Conservation (phyloP, 2,329 filamentous ascomycete genomes). For the Scortechinia acanthostroma region DNA sequence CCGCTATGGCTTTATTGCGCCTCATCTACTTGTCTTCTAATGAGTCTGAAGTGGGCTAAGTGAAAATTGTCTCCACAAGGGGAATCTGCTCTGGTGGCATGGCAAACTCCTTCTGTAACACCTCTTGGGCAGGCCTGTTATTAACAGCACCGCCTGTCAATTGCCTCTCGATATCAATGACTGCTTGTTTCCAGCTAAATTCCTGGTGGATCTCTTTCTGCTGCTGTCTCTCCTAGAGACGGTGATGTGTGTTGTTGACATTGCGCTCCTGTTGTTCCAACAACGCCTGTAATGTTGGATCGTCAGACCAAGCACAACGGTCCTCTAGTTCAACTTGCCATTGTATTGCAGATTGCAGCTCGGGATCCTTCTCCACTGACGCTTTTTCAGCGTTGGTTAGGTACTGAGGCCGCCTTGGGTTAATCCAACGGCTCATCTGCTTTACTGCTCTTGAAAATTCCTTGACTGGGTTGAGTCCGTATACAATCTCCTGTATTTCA, state of each 20-base stretch:
- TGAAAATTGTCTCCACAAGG: slow-evolving; percentile 13
- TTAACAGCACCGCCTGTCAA: slow-evolving; percentile 5
- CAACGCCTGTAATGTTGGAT: no score
- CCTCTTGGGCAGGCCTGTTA: slow-evolving; percentile 5
- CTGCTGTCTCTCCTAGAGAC: slow-evolving; percentile 6
- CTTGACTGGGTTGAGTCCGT: slow-evolving; percentile 9
- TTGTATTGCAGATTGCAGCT: slow-evolving; percentile 8
- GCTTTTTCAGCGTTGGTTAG: slow-evolving; percentile 8
- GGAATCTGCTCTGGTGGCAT: slow-evolving; percentile 10
- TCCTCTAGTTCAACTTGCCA: slow-evolving; percentile 5
- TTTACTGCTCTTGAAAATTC: slow-evolving; percentile 8
- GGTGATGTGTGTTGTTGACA: slow-evolving; percentile 7
- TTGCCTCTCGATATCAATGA: slow-evolving; percentile 9
- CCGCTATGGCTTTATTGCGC: slow-evolving; percentile 9
- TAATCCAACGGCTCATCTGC: slow-evolving; percentile 9
- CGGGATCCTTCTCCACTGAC: slow-evolving; percentile 8
- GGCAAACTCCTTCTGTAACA: slow-evolving; percentile 7
- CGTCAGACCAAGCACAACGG: no score
- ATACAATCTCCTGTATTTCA: slow-evolving; percentile 10
- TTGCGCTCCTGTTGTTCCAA: slow-evolving; percentile 6
- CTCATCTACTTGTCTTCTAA: slow-evolving; percentile 11
- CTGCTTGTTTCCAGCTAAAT: slow-evolving; percentile 9
- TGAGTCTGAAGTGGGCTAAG: slow-evolving; percentile 9
- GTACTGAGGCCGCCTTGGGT: slow-evolving; percentile 9
- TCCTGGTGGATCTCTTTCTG: slow-evolving; percentile 5